Evolutionary conservation across 176 grass and related monocot species (phyloP), one percentile per base, ranked within the genome.

Genomic region (Oryza meridionalis): DNA sequence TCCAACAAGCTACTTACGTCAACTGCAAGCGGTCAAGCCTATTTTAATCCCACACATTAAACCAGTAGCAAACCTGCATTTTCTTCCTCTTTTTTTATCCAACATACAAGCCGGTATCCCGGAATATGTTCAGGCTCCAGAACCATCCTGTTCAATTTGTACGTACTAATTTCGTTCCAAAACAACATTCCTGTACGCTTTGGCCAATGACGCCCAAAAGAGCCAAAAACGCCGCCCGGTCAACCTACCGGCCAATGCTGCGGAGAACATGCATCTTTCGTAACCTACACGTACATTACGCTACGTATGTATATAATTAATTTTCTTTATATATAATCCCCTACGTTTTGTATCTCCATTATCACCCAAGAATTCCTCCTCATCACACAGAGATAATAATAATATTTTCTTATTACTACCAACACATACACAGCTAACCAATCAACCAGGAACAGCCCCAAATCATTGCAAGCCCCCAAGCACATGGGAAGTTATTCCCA

Each of bases 231-330:
- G 11, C 29, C 29, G 7, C 53, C 26, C 19, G 24, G 65, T 77
- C 85, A 86, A 45, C 46, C 26, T 77, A 40, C 79, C 65, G 73
- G 73, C 42, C 72, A 77, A 17, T 72, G 79, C 53, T 88, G 51
- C 53, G 79, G 50, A 82, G 79, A 87, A 82, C 73, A 82, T 77
- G 86, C 12, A 51, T 29, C 1, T 65, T 77, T 65, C 40, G 79
- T 77, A 87, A 82, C 79, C 7, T 77, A 63, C 79, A 82, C 79
- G 86, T 64, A 64, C 79, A 55, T 72, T 77, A 77, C 67, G 77
- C 29, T 19, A 77, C 1, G 19, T 21, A 53, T 5, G 5, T 53
- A 6, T 53, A 53, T 53, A 37, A 5, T 35, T 37, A 40, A 40
- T 40, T 1, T 40, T 40, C 1, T 40, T 40, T 8, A 40, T 7